Evolutionary conservation across 495 filamentous ascomycete genomes (phyloP), one percentile per base, ranked within the genome.

Genomic region (Xylaria venustula): DNA sequence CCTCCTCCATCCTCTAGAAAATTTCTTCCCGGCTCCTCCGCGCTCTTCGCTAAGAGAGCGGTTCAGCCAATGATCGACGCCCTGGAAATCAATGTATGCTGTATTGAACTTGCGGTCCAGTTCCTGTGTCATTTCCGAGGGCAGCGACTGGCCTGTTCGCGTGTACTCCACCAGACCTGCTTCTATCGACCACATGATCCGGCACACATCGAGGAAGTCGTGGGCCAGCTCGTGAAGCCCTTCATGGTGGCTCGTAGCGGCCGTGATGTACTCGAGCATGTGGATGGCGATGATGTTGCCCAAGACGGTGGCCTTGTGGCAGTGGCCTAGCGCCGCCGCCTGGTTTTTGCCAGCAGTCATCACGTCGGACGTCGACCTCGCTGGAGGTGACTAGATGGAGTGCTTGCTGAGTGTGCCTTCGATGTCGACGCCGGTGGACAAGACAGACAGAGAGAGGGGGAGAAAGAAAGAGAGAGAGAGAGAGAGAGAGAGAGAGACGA

Each of bases 201-300:
- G 78, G 64, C 77, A 80, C 36, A 79, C 79, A 47, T 83, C 79
- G 17, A 84, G 71, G 57, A 83, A 84, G 42, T 79, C 77, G 32
- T 75, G 72, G 0, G 81, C 78, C 5, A 84, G 69, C n/a, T 75
- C 68, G 46, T 77, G 73, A 64, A 83, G 81, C 22, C 78, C 76
- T 51, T 73, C 61, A 0, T 76, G 74, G 28, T 74, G 73, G 20
- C 74, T 65, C 45, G 79, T 75, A 32, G 72, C 72, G 6, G 79
- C 77, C 44, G 75, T 81, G 20, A 85, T 73, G 60, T 82, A 83
- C 60, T 85, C 81, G 41, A 85, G 77, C 74, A 83, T 81, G 60
- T 77, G 82, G 19, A 85, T 76, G 1, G 82, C 77, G 60, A 82
- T 80, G 54, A 74, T 74, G 63, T 85, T 81, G 47, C 79, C 80